Evolutionary conservation across 2,329 filamentous ascomycete genomes (phyloP), one percentile per base, ranked within the genome.

Genomic region (Aspergillus ochraceus): DNA sequence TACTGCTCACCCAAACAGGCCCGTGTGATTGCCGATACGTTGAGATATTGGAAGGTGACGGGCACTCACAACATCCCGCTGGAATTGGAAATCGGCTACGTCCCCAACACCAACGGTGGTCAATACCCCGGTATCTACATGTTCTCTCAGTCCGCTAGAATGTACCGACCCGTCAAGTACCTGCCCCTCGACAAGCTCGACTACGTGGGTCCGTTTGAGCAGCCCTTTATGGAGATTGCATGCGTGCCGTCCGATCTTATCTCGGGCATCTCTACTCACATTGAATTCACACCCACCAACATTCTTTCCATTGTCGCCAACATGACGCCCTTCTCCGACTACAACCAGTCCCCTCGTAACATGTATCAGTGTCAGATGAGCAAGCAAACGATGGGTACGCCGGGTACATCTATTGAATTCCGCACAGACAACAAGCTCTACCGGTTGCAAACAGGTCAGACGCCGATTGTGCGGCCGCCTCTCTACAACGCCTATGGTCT

Each of bases 341-440:
- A 97, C 80, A 99, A 99, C 79, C 95, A 99, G 77, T 97, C 93
- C 14, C 95, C 95, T 1, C 85, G 95, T 84, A 99, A 99, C 79
- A 98, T 98, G 94, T 99, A 98, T 75, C 91, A 96, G 75, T 97
- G 93, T 80, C 95, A 98, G 83, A 98, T 98, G 95, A 92, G 92
- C 80, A 99, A 99, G 76, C 95, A 99, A 80, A 93, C 94, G 0
- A 99, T 99, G 95, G 95, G 95, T 76, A 98, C 95, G 24, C 92
- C 94, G 3, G 93, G 90, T 59, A 90, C 93, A 8, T 90, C 94
- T 2, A 81, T 94, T 64, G 85, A 87, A 59, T 90, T 96, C 78
- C 88, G 95, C 72, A 96, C 93, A 52, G 95, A 99, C 80, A 98
- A 99, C 85, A 99, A 99, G 80, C 86, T 91, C 68, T 99, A 99